phyloP scores from a whole-genome alignment of 75 land plant species.

The Cunninghamia lanceolata region DNA sequence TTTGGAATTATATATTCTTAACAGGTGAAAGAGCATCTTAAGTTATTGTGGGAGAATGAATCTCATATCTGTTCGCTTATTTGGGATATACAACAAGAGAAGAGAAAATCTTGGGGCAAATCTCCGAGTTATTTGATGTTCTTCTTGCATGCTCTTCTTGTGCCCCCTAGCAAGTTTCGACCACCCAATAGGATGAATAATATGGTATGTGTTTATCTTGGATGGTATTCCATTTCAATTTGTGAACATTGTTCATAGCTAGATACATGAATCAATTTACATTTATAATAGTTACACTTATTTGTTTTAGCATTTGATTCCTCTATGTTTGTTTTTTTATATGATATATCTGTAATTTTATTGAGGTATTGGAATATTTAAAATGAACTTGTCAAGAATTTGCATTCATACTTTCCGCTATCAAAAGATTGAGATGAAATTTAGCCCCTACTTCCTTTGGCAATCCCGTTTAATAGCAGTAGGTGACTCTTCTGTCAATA shows the following conservation, averaged over 20 bases:
- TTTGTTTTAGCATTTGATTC: not conserved
- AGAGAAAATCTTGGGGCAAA: conserved; percentile 1
- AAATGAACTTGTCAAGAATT: not conserved
- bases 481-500: not conserved
- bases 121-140: conserved; percentile 54
- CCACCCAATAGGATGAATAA: conserved; percentile 52
- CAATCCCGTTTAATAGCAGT: too few species aligned
- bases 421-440: not conserved
- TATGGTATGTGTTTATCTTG: conserved; percentile 40
- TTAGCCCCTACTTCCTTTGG: too few species aligned
- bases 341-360: not conserved
- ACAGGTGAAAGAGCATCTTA: conserved; percentile 63
- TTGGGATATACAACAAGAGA: conserved; percentile 53
- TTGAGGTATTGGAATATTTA: not conserved
- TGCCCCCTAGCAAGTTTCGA: conserved; percentile 89
- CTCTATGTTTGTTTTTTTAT: not conserved
- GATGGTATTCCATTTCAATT: not conserved
- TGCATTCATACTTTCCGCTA: not conserved
- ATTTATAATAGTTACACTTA: not conserved
- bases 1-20: not conserved
- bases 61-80: conserved; percentile 60
- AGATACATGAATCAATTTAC: not conserved
- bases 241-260: not conserved
- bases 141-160: conserved; percentile 71
- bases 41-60: conserved; percentile 76